These are phyloP conservation scores for Geotrichum citri-aurantii DNA, from an alignment of 1,139 yeast genomes.

Conservation along the genomic window DNA sequence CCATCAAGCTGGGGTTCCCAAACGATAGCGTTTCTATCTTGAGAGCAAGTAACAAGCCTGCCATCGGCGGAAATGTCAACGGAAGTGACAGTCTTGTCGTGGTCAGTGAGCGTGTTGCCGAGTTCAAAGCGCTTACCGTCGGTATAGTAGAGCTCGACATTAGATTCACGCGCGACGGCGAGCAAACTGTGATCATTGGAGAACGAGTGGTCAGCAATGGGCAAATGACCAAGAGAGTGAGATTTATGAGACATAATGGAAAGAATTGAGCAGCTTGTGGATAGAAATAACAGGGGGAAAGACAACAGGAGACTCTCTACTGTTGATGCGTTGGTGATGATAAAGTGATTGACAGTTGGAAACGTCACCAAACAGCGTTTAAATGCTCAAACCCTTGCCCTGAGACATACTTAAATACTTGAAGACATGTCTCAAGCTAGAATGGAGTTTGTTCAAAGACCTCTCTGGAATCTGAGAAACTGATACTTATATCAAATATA, in stretches of 20 bases:
- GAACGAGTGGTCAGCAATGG: constrained; percentile 88
- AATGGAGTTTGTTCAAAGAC: too few species aligned
- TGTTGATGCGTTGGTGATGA: constrained; percentile 12
- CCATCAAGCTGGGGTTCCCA: constrained; percentile 74
- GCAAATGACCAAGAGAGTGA: constrained; percentile 65
- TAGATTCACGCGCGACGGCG: constrained; percentile 76
- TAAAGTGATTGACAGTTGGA: background rate
- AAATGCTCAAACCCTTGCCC: background rate
- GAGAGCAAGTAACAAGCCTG: constrained; percentile 91
- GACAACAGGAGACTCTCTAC: constrained; percentile 25
- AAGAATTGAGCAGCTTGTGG: constrained; percentile 1
- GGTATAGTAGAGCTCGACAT: constrained; percentile 65
- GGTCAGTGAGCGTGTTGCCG: constrained; percentile 66
- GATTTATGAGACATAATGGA: constrained; percentile 35
- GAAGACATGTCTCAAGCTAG: background rate
- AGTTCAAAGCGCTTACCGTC: constrained; percentile 44
- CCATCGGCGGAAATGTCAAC: constrained; percentile 89
- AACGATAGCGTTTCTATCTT: constrained; percentile 95
- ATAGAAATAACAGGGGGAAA: background rate
- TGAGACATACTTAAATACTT: background rate
- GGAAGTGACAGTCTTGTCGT: constrained; percentile 92
- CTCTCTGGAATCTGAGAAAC: too few species aligned
- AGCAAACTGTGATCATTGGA: constrained; percentile 60
- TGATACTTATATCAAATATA: too few species aligned
- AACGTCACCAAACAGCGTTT: background rate